phyloP scores from a whole-genome alignment of 2,329 filamentous ascomycete genomes.

The Massarina eburnea region DNA sequence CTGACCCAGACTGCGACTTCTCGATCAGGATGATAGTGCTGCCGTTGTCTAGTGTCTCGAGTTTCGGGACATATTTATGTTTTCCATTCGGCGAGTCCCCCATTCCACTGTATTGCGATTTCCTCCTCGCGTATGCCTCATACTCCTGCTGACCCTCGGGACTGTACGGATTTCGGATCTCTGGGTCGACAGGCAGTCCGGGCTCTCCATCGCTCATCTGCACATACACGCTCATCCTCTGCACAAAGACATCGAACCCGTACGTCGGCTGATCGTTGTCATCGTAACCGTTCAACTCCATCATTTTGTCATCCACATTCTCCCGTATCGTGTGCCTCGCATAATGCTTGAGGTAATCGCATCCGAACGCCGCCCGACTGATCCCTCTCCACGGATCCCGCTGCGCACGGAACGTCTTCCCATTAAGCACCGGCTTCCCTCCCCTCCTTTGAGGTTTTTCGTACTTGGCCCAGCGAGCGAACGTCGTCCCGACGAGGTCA shows the following conservation, averaged over 20 bases:
- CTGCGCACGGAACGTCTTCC: slow-evolving; percentile 53
- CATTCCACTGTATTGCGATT: slow-evolving; percentile 29
- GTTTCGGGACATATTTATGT: slow-evolving; percentile 44
- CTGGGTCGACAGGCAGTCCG: slow-evolving; percentile 42
- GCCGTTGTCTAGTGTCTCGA: slow-evolving; percentile 51
- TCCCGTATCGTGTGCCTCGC: slow-evolving; percentile 24
- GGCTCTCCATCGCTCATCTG: slow-evolving; percentile 50
- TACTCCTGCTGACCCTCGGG: slow-evolving; percentile 18
- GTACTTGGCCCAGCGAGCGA: slow-evolving; percentile 53
- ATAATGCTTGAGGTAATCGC: slow-evolving; percentile 56
- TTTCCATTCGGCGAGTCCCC: slow-evolving; percentile 29
- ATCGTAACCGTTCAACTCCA: slow-evolving; percentile 55
- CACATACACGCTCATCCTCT: slow-evolving; percentile 54
- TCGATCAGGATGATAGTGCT: slow-evolving; percentile 57
- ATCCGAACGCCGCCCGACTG: slow-evolving; percentile 52
- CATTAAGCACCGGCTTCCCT: slow-evolving; percentile 55
- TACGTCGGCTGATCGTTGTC: slow-evolving; percentile 46
- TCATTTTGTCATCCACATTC: slow-evolving; percentile 46
- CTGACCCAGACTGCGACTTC: slow-evolving; percentile 49
- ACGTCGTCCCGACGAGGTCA: slow-evolving; percentile 52
- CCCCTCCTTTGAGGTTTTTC: slow-evolving; percentile 51
- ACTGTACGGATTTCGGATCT: slow-evolving; percentile 50
- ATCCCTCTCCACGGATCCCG: slow-evolving; percentile 56
- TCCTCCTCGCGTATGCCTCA: slow-evolving; percentile 35
- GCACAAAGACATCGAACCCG: slow-evolving; percentile 54